These are phyloP conservation scores for Ophiostoma novo-ulmi DNA, from an alignment of 2,329 filamentous ascomycete species.

Conservation along the genomic window DNA sequence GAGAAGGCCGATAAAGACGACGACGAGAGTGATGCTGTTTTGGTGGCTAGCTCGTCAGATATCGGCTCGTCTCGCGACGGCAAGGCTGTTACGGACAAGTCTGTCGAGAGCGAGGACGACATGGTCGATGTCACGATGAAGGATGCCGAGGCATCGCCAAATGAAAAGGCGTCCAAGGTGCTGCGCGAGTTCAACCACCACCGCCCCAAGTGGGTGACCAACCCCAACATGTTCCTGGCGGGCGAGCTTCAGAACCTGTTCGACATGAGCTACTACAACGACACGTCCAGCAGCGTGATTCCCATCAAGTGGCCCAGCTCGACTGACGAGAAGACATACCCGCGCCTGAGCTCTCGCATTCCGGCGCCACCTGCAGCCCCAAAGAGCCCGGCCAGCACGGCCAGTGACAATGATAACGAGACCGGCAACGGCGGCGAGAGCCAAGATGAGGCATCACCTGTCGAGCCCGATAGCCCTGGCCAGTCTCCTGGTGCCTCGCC, in stretches of 20 bases:
- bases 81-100: slow-evolving; percentile 64
- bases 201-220: slow-evolving; percentile 48
- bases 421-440: slow-evolving; percentile 31
- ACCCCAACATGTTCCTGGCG: slow-evolving; percentile 54
- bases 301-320: slow-evolving; percentile 65
- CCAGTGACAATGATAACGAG: slow-evolving; percentile 48
- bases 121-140: slow-evolving; percentile 87
- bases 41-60: slow-evolving; percentile 59
- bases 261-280: slow-evolving; percentile 62
- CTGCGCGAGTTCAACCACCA: slow-evolving; percentile 46
- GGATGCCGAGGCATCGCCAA: slow-evolving; percentile 43
- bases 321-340: slow-evolving; percentile 54
- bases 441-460: slow-evolving; percentile 40
- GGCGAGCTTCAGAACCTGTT: slow-evolving; percentile 67
- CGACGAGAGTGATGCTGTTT: slow-evolving; percentile 16
- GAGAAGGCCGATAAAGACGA: not conserved
- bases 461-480: not conserved
- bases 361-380: slow-evolving; percentile 43
- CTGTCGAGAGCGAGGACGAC: slow-evolving; percentile 82
- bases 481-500: not conserved
- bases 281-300: slow-evolving; percentile 50
- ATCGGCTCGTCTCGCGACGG: slow-evolving; percentile 63
- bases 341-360: slow-evolving; percentile 38
- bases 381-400: slow-evolving; percentile 43
- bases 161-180: slow-evolving; percentile 29